Evolutionary conservation across 352 stramenopile species (phyloP).

Genomic region (Globisporangium lucens): DNA sequence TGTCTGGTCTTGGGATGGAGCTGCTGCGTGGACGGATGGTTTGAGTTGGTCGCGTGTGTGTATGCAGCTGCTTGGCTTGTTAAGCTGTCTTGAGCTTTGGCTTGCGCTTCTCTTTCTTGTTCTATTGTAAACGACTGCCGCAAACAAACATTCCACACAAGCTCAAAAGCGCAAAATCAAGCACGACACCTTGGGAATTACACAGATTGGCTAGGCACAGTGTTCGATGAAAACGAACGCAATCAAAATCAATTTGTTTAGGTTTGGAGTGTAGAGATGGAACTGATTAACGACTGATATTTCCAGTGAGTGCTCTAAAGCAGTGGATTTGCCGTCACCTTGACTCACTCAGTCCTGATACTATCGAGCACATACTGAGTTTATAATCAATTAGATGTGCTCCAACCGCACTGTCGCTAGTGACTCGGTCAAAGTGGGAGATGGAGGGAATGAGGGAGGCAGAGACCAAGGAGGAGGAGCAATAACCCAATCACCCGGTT

Average conservation of each 20-base stretch:
- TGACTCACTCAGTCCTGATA: neutral
- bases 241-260: neutral
- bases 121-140: constrained; percentile 3
- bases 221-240: neutral
- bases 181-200: neutral
- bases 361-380: neutral
- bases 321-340: neutral
- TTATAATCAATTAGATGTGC: neutral
- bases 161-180: constrained; percentile 1
- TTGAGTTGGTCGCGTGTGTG: neutral
- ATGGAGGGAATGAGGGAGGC: neutral
- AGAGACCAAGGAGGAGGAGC: neutral
- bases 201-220: neutral
- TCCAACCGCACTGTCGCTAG: neutral
- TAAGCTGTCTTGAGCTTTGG: neutral
- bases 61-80: neutral
- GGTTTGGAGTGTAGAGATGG: neutral
- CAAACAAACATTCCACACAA: constrained; percentile 7
- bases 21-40: neutral
- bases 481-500: neutral
- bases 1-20: neutral
- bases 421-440: neutral
- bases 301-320: neutral
- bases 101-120: constrained; percentile 5
- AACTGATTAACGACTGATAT: neutral